Percentiles rank a stretch among this genome's conserved stretches.
These are phyloP conservation scores for Cucumis cinereus DNA, from an alignment of 306 rosid genomes.

Conservation along the genomic window DNA sequence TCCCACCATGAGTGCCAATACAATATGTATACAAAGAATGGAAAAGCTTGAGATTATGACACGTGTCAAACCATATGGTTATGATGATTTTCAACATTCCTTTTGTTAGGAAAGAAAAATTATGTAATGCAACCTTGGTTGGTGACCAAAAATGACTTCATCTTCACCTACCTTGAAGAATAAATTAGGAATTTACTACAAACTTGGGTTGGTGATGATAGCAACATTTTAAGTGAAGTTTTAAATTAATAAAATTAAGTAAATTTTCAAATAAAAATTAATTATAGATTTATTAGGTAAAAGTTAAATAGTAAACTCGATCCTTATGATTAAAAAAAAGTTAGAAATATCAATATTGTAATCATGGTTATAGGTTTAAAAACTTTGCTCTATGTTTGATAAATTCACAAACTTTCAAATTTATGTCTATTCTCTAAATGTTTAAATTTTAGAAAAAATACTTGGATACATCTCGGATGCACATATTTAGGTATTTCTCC, in stretches of 20 bases:
- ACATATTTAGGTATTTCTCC: no score
- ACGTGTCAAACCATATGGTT: neutral
- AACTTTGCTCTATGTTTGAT: no score
- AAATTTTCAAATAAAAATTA: neutral
- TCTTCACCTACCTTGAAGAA: neutral
- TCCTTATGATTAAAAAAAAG: no score
- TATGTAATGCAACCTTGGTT: neutral
- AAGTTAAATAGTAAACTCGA: no score
- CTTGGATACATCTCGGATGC: no score
- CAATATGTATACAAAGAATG: no score
- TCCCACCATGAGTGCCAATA: no score
- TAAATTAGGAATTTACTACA: neutral
- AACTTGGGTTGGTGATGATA: neutral
- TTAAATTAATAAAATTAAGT: neutral
- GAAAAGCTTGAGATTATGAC: neutral
- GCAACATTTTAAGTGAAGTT: neutral
- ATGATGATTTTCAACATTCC: neutral
- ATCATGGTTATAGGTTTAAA: no score
- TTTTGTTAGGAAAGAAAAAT: neutral
- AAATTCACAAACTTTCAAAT: no score
- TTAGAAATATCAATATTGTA: no score
- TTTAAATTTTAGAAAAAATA: no score
- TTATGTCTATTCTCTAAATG: no score
- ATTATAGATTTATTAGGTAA: neutral
- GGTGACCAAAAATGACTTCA: conserved; percentile 1